phyloP scores from a whole-genome alignment of 441 rosid genomes.

The Geranium incanum region DNA sequence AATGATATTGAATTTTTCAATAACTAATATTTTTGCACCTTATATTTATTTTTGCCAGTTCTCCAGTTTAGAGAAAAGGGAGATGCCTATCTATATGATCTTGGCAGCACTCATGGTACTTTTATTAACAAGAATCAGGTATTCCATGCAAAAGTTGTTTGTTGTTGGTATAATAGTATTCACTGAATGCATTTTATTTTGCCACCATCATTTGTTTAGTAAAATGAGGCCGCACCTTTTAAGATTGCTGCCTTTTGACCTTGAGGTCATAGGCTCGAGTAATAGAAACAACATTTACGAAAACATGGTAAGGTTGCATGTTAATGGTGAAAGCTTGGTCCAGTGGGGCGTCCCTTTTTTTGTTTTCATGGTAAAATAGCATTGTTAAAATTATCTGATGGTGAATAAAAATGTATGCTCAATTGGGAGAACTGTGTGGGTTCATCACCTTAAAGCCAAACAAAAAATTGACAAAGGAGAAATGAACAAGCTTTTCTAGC shows the following conservation, averaged over 20 bases:
- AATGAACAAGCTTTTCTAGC: not conserved
- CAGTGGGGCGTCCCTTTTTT: not conserved
- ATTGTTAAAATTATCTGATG: not conserved
- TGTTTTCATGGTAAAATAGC: not conserved
- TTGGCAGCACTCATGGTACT: conserved; percentile 84
- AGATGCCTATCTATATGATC: conserved; percentile 71
- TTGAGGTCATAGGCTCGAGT: not conserved
- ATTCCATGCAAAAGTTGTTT: conserved; percentile 11
- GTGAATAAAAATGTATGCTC: not conserved
- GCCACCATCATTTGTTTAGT: not conserved
- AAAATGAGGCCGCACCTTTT: not conserved
- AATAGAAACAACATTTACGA: not conserved
- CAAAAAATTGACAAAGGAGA: not conserved
- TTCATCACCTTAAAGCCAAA: not conserved
- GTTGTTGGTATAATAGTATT: not conserved
- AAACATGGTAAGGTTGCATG: not conserved
- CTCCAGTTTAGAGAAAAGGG: conserved; percentile 82
- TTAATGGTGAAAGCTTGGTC: not conserved
- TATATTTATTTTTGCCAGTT: conserved; percentile 33
- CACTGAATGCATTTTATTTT: not conserved
- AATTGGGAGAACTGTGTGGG: not conserved
- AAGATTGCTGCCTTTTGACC: not conserved
- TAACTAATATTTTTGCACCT: conserved; percentile 12
- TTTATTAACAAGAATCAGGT: conserved; percentile 74
- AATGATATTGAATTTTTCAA: not conserved